Evolutionary conservation across 495 filamentous ascomycete species (phyloP), one percentile per base, ranked within the genome.

Genomic region (Clavariopsis aquatica): DNA sequence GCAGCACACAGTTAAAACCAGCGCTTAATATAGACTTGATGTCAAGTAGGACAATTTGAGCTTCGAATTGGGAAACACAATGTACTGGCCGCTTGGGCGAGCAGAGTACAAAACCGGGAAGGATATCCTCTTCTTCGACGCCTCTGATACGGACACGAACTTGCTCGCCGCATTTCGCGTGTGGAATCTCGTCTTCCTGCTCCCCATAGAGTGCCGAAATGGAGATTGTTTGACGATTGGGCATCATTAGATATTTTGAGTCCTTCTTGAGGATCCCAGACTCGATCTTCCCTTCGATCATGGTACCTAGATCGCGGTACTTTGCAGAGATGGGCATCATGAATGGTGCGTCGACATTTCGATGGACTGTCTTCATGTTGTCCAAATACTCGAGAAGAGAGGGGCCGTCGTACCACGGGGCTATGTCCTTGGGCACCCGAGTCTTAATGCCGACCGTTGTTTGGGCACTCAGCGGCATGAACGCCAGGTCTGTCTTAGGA

Each of bases 261-360:
- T 87, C 89, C 81, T 97, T 98, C 81, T 90, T 92, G 78, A 96
- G 79, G 27, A 93, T 86, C 70, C 94, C 94, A 13, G 92, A 86
- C 77, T 99, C 95, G 69, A 99, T 89, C 78, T 96, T 96, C 57
- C 94, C 94, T 78, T 99, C 95, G 20, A 95, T 84, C 82, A 98
- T 92, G 66, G 94, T 98, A 72, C 94, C 94, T 89, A 99, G 90
- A 49, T 70, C 62, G 69, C 87, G 85, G 80, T 98, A 98, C 76
- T 98, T 99, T 73, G 88, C 89, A 53, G 87, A 89, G 70, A 99
- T 84, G 7, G 95, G 90, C 94, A 98, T 96, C 95, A 98, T 97
- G 83, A 99, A 98, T 13, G 94, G 94, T 12, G 94, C 94, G 69
- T 96, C 96, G 76, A 96, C 79, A 78, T 97, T 99, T 65, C 94